Conservation (phyloP, 1,139 yeast species). For the Sugiyamaella japonica region DNA sequence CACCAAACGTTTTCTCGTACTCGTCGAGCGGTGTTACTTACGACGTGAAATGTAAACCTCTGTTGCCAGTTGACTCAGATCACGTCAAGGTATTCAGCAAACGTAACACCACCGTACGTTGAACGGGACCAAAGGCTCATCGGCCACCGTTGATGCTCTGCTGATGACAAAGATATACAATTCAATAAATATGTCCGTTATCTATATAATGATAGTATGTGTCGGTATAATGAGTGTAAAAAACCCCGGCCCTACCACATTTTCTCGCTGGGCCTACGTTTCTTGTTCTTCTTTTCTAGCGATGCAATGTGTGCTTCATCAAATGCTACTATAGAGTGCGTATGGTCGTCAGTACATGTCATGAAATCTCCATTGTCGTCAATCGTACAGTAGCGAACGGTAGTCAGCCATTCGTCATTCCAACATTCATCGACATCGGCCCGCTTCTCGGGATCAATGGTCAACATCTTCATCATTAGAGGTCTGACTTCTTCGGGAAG, state of each 20-base stretch:
- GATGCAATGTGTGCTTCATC: constrained; percentile 95
- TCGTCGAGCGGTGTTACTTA: constrained; percentile 29
- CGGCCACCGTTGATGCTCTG: not conserved
- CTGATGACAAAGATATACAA: too few species aligned
- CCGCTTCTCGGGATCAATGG: constrained; percentile 47
- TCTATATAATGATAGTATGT: not conserved
- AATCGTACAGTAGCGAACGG: constrained; percentile 53
- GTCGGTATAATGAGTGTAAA: not conserved
- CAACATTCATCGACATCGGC: constrained; percentile 82
- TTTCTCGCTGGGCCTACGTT: constrained; percentile 42
- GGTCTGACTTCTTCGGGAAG: constrained; percentile 40
- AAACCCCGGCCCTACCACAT: constrained; percentile 36
- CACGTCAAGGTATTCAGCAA: constrained; percentile 16
- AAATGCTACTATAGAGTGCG: constrained; percentile 86
- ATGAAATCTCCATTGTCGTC: constrained; percentile 40
- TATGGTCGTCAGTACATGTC: constrained; percentile 52
- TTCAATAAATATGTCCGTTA: constrained; percentile 1
- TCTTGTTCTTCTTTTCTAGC: constrained; percentile 60
- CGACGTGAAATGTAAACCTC: constrained; percentile 27
- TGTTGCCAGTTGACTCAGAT: constrained; percentile 28
- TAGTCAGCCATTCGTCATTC: constrained; percentile 70
- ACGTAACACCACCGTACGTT: constrained; percentile 24
- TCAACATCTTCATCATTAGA: constrained; percentile 39
- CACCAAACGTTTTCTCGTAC: too few species aligned
- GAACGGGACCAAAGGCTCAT: constrained; percentile 13